Evolutionary conservation across 345 rosid genomes (phyloP).

Genomic region (Acer campestre): DNA sequence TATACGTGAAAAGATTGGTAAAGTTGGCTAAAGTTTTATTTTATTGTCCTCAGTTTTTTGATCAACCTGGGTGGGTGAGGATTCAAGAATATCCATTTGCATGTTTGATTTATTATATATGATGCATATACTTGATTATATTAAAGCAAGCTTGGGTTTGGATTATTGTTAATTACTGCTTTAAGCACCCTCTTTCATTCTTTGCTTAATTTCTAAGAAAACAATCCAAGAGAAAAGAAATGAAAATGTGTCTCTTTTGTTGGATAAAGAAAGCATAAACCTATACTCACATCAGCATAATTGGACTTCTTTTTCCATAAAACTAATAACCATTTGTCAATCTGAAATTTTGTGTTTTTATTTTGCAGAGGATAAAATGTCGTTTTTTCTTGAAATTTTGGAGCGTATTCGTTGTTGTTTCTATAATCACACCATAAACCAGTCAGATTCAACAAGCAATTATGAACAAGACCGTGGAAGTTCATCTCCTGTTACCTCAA

Average conservation of each 20-base stretch:
- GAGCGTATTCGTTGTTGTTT: conserved; percentile 19
- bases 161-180: too few relatives aligned
- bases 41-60: too few relatives aligned
- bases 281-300: neutral
- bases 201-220: neutral
- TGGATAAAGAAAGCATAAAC: neutral
- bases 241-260: neutral
- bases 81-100: too few relatives aligned
- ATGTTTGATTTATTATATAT: too few relatives aligned
- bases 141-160: too few relatives aligned
- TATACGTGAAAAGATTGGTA: too few relatives aligned
- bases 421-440: too few relatives aligned
- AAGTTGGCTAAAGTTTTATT: too few relatives aligned
- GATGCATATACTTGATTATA: too few relatives aligned
- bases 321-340: neutral
- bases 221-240: neutral
- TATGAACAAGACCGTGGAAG: neutral
- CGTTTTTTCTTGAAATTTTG: conserved; percentile 23
- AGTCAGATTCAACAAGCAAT: neutral
- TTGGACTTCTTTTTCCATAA: too few relatives aligned
- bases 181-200: neutral
- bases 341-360: neutral
- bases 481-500: neutral
- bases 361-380: conserved; percentile 17
- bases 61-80: too few relatives aligned